phyloP scores from a whole-genome alignment of 345 rosid genomes.

The Carallia brachiata region DNA sequence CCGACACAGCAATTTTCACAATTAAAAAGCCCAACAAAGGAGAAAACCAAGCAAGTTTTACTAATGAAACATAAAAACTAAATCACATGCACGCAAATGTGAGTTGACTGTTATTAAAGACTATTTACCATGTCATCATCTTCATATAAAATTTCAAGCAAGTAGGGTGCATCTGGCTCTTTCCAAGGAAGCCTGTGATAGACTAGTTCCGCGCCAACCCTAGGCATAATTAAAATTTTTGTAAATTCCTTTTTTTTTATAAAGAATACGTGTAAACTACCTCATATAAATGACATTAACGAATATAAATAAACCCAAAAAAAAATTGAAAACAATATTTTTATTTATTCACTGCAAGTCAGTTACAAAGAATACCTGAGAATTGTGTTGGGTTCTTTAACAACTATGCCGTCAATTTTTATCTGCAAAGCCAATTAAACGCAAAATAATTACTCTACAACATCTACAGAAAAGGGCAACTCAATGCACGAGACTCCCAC shows the following conservation, averaged over 20 bases:
- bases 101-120: neutral
- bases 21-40: neutral
- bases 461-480: neutral
- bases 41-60: too few species aligned
- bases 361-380: constrained; percentile 42
- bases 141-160: constrained; percentile 57
- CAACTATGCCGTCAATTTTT: constrained; percentile 52
- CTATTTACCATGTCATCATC: constrained; percentile 65
- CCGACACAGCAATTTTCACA: neutral
- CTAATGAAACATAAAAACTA: neutral
- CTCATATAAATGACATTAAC: neutral
- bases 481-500: too few species aligned
- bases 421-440: constrained; percentile 47
- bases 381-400: constrained; percentile 46
- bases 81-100: neutral
- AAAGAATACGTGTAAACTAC: too few species aligned
- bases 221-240: constrained; percentile 15
- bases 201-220: constrained; percentile 58
- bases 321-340: too few species aligned
- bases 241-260: too few species aligned
- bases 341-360: neutral
- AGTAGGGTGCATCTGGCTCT: constrained; percentile 68
- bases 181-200: constrained; percentile 91
- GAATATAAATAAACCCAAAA: neutral
- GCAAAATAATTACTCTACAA: neutral